phyloP scores from a whole-genome alignment of 129 eudicot genomes.

The Centaurea solstitialis region DNA sequence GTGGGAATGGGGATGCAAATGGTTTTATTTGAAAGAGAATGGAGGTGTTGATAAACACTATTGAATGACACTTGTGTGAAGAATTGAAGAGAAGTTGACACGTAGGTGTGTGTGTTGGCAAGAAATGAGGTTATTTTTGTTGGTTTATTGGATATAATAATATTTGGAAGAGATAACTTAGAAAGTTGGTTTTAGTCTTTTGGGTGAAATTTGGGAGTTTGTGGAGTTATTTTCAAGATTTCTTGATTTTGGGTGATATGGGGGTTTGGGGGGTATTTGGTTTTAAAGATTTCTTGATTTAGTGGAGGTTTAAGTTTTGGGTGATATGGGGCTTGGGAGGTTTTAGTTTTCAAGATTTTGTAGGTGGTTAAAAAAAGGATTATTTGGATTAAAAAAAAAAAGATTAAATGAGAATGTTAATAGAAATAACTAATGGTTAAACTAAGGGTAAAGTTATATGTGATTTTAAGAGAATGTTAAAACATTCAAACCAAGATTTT shows the following conservation, averaged over 20 bases:
- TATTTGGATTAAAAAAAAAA: too few relatives aligned
- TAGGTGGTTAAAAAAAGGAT: too few relatives aligned
- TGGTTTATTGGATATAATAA: not conserved
- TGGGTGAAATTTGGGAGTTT: slow-evolving; percentile 5
- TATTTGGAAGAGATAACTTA: slow-evolving; percentile 17
- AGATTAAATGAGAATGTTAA: too few relatives aligned
- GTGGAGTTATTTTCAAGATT: not conserved
- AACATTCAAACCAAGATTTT: too few relatives aligned
- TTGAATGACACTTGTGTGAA: slow-evolving; percentile 61
- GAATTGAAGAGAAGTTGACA: slow-evolving; percentile 47
- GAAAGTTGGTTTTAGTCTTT: slow-evolving; percentile 21
- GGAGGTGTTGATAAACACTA: not conserved
- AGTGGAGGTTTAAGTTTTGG: not conserved
- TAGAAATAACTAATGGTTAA: too few relatives aligned
- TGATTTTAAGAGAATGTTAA: too few relatives aligned
- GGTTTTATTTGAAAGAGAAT: slow-evolving; percentile 16
- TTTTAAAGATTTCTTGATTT: not conserved
- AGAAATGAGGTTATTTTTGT: not conserved
- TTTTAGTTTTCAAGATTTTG: not conserved
- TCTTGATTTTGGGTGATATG: not conserved
- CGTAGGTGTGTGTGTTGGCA: slow-evolving; percentile 54
- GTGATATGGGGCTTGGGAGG: not conserved
- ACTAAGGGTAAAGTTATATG: too few relatives aligned
- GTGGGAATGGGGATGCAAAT: not conserved
- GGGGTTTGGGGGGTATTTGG: not conserved